Conservation (phyloP, 495 filamentous ascomycete species). For the Umbilicaria muhlenbergii region DNA sequence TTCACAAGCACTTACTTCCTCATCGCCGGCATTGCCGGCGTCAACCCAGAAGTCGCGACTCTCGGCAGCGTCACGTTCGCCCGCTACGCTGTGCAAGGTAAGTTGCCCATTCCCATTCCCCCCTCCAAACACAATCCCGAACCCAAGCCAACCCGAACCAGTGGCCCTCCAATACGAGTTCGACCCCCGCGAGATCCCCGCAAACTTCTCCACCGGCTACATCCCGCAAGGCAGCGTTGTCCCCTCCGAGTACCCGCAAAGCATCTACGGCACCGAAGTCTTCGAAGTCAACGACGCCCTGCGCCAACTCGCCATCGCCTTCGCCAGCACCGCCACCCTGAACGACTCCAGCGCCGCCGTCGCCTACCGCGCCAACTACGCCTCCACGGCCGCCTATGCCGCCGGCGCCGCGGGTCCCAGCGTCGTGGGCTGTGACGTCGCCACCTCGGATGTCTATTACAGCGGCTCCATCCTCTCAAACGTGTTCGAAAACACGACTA, state of each 20-base stretch:
- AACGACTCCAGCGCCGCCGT: constrained; percentile 35
- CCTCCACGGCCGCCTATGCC: constrained; percentile 24
- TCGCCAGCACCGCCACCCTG: constrained; percentile 39
- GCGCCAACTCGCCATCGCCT: constrained; percentile 35
- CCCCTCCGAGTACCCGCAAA: constrained; percentile 43
- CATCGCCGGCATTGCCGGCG: constrained; percentile 54
- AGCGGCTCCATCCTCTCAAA: constrained; percentile 43
- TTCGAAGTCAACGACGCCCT: constrained; percentile 54
- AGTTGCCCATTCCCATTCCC: too few species aligned
- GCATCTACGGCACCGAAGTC: constrained; percentile 62
- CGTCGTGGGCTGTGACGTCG: constrained; percentile 50
- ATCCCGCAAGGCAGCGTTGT: constrained; percentile 38
- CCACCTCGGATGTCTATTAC: constrained; percentile 60
- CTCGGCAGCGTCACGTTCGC: constrained; percentile 48
- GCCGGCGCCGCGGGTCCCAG: constrained; percentile 35
- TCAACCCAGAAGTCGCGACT: constrained; percentile 51
- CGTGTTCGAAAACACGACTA: constrained; percentile 50
- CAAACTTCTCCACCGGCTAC: constrained; percentile 51
- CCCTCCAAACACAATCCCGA: too few species aligned
- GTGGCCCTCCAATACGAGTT: constrained; percentile 64
- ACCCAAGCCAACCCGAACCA: neutral
- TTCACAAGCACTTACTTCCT: constrained; percentile 54
- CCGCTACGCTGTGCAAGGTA: constrained; percentile 44
- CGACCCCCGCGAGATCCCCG: constrained; percentile 51
- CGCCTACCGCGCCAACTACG: constrained; percentile 47